These are phyloP conservation scores for Candida hispaniensis DNA, from an alignment of 805 yeast species.

Conservation along the genomic window DNA sequence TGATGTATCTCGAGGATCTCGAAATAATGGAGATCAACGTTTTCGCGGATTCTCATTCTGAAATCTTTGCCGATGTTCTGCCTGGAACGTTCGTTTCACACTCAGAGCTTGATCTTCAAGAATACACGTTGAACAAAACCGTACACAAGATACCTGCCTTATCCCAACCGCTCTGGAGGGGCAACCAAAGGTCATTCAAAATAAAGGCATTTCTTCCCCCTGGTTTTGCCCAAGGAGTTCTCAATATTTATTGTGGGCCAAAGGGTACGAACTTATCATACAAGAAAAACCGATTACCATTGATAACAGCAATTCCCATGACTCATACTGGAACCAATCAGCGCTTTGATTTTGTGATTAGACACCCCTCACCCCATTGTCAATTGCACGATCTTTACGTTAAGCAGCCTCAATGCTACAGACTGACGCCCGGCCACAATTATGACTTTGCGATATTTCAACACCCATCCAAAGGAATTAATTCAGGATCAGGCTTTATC, in stretches of 20 bases:
- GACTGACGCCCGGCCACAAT: constrained; percentile 44
- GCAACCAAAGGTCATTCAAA: constrained; percentile 53
- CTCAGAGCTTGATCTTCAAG: constrained; percentile 16
- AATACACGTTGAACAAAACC: constrained; percentile 28
- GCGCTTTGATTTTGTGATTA: constrained; percentile 55
- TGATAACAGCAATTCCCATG: constrained; percentile 64
- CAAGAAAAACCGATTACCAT: constrained; percentile 39
- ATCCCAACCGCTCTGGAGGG: constrained; percentile 69
- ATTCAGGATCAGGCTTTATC: constrained; percentile 31
- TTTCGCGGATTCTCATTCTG: constrained; percentile 58
- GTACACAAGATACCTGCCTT: constrained; percentile 45
- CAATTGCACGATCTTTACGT: constrained; percentile 69
- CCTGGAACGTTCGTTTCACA: constrained; percentile 19
- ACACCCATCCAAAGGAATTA: constrained; percentile 45
- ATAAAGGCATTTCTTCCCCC: constrained; percentile 75
- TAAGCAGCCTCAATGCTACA: constrained; percentile 69
- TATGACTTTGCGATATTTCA: constrained; percentile 58
- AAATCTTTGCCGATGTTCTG: constrained; percentile 43
- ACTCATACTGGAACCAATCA: constrained; percentile 58
- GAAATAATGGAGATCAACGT: constrained; percentile 75
- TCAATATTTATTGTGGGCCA: constrained; percentile 63
- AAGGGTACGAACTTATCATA: constrained; percentile 33
- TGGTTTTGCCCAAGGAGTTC: constrained; percentile 53
- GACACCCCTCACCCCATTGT: constrained; percentile 61
- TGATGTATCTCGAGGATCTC: constrained; percentile 58